A percentile compares a stretch with the other conserved stretches of the same genome.
phyloP scores from a whole-genome alignment of 306 rosid genomes.

The Casuarina glauca region DNA sequence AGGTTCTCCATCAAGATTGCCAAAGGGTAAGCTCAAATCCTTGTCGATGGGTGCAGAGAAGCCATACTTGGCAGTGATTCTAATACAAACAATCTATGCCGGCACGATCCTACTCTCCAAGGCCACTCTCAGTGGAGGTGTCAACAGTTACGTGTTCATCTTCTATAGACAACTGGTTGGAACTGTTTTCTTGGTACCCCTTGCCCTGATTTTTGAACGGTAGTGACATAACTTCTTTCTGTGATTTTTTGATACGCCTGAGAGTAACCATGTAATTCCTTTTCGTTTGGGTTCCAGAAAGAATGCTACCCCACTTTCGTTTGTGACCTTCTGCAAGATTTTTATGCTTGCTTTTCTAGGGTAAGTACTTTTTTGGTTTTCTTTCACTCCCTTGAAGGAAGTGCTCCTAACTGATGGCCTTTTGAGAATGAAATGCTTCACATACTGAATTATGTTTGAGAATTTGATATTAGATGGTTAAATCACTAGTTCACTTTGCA shows the following conservation, averaged over 20 bases:
- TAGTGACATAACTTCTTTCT: constrained; percentile 5
- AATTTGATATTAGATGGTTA: neutral
- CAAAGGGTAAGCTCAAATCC: constrained; percentile 15
- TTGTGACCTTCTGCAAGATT: constrained; percentile 50
- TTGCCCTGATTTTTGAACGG: constrained; percentile 47
- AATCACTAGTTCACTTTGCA: constrained; percentile 4
- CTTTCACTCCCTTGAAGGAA: no score
- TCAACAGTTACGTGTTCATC: constrained; percentile 43
- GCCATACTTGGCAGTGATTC: constrained; percentile 51
- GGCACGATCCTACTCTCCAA: constrained; percentile 54
- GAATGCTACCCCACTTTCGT: constrained; percentile 40
- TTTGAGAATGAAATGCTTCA: neutral
- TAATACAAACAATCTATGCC: constrained; percentile 46
- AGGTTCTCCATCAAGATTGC: constrained; percentile 3
- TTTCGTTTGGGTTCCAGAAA: constrained; percentile 34
- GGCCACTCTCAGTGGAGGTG: constrained; percentile 51
- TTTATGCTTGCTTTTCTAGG: constrained; percentile 56
- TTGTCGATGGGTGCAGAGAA: constrained; percentile 39
- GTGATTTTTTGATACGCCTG: no score
- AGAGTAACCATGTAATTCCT: constrained; percentile 1
- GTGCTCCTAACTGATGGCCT: no score
- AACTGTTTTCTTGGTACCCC: constrained; percentile 44
- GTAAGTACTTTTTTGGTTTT: constrained; percentile 25
- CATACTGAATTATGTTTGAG: neutral
- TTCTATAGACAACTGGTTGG: constrained; percentile 52